Base-by-base conservation (phyloP, 768 basidiomycete genomes). In the Pleurotus eryngii region DNA sequence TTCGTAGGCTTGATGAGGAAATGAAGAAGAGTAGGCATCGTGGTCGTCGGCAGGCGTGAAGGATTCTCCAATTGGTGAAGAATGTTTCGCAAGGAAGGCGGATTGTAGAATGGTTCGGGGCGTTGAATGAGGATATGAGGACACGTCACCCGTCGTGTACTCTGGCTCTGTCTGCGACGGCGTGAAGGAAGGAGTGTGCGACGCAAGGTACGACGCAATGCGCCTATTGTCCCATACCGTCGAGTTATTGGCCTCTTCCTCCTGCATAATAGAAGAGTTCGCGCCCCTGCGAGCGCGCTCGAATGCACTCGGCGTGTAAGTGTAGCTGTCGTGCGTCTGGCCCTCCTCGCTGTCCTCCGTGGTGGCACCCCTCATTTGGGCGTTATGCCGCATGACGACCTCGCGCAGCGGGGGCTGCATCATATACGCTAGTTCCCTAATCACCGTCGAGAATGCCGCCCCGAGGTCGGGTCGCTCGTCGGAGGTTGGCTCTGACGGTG, bases 401-500 rank as follows among this genome's bases (percentile, higher is more conserved):
- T 54, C 51, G 8, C 51, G 37, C 39, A 54, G 20, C 17, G 51
- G 51, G 15, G 51, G 51, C 51, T 54, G 51, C 47, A 37, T 37
- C 46, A 54, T 15, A 35, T 59, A 54, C 18, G 67, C 77, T 70
- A 85, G 75, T 55, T 84, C 87, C n/a, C 87, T 79, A 46, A 90
- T 80, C 20, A 90, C 86, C 37, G 81, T 76, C 12, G 76, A 81
- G 68, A 90, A 90, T 7, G 86, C 85, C 14, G 51, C 51, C 5
- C 89, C 89, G 6, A 90, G 77, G 69, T 89, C 87, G 43, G 88
- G 88, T 58, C 81, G 79, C 67, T 89, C 81, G 64, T 84, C 83
- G 20, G 82, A 81, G 20, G 82, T 84, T 20, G 77, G 75, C 40
- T 79, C 79, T n/a, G 80, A 81, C 2, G 51, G 51, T 3, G 7